These are phyloP conservation scores for Ogataea haglerorum DNA, from an alignment of 805 yeast genomes.

Conservation along the genomic window DNA sequence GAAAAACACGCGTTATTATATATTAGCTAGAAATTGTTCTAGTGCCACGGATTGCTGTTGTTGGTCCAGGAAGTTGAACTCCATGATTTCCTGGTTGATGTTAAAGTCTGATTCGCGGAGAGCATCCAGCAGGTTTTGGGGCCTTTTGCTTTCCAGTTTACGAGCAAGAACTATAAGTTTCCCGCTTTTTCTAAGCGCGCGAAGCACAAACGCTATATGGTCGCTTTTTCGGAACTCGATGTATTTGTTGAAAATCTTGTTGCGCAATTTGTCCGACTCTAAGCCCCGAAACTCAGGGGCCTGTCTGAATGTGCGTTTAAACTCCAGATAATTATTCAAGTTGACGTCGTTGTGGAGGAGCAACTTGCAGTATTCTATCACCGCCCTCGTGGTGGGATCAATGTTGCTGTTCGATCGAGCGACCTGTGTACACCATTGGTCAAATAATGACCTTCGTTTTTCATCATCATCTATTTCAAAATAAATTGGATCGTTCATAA, in stretches of 20 bases:
- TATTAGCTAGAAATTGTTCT: conserved; percentile 4
- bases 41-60: conserved; percentile 3
- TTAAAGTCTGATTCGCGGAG: conserved; percentile 1
- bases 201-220: conserved; percentile 7
- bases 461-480: conserved; percentile 19
- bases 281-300: conserved; percentile 13
- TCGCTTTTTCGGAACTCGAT: conserved; percentile 10
- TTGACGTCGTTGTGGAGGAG: conserved; percentile 7
- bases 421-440: conserved; percentile 21
- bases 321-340: conserved; percentile 28
- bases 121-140: conserved; percentile 1
- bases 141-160: conserved; percentile 1
- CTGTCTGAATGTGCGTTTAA: conserved; percentile 22
- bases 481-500: conserved; percentile 24
- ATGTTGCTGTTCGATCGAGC: conserved; percentile 2
- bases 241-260: conserved; percentile 16
- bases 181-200: conserved; percentile 3
- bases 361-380: conserved; percentile 11
- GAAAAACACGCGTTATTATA: background rate
- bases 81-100: conserved; percentile 8
- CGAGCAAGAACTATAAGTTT: conserved; percentile 7
- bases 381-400: conserved; percentile 8
- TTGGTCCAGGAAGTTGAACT: conserved; percentile 12
- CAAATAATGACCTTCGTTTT: conserved; percentile 20
- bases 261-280: conserved; percentile 16